These are phyloP conservation scores for Sporothrix dimorphospora DNA, from an alignment of 2,329 filamentous ascomycete species.

Conservation along the genomic window DNA sequence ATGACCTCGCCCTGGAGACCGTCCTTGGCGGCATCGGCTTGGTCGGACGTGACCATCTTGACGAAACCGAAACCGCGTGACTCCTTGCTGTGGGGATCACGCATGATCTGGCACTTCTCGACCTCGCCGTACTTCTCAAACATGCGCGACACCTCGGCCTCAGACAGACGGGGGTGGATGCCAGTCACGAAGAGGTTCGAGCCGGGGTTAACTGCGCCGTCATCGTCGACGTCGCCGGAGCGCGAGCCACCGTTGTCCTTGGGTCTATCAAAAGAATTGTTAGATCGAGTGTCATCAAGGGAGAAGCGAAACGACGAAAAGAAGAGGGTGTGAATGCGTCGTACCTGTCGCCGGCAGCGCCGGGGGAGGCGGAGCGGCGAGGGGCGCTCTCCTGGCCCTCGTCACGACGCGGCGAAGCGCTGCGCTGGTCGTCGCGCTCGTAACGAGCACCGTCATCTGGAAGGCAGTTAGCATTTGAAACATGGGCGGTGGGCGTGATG, in stretches of 20 bases:
- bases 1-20: constrained; percentile 93
- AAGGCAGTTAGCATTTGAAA: constrained; percentile 30
- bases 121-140: constrained; percentile 99
- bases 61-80: constrained; percentile 99
- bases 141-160: constrained; percentile 88
- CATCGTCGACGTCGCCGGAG: constrained; percentile 64
- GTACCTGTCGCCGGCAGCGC: constrained; percentile 57
- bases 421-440: constrained; percentile 64
- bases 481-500: neutral
- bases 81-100: constrained; percentile 96
- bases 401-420: constrained; percentile 67
- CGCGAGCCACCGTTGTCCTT: constrained; percentile 50
- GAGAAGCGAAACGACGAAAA: constrained; percentile 19
- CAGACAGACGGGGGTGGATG: constrained; percentile 88
- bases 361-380: constrained; percentile 66
- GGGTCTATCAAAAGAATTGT: constrained; percentile 37
- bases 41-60: constrained; percentile 94
- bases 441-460: constrained; percentile 67
- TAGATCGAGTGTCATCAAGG: constrained; percentile 37
- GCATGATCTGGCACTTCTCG: constrained; percentile 99
- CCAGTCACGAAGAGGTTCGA: constrained; percentile 99
- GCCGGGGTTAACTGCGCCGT: constrained; percentile 84
- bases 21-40: constrained; percentile 96
- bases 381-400: constrained; percentile 59
- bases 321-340: constrained; percentile 28